These are phyloP conservation scores for Biscogniauxia mediterranea DNA, from an alignment of 2,329 filamentous ascomycete genomes.

Conservation along the genomic window DNA sequence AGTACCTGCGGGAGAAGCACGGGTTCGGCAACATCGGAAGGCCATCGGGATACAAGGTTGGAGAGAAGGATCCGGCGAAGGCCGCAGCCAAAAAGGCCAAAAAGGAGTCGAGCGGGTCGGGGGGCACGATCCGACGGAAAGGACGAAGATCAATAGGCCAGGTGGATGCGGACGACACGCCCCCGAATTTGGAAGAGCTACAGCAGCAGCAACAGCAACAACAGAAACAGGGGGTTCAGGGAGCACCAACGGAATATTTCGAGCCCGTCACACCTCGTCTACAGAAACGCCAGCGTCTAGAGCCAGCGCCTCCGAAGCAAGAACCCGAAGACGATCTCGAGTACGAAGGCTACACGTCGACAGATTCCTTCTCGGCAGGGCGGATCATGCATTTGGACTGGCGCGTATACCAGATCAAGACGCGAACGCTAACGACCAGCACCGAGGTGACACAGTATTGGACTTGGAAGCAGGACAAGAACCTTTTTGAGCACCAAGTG, in stretches of 20 bases:
- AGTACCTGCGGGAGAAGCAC: conserved; percentile 47
- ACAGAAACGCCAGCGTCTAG: conserved; percentile 32
- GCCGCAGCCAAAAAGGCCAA: conserved; percentile 29
- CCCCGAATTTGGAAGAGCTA: conserved; percentile 12
- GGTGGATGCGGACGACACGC: conserved; percentile 28
- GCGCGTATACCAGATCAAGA: conserved; percentile 53
- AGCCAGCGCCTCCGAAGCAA: conserved; percentile 14
- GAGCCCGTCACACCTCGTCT: conserved; percentile 30
- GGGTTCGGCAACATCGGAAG: conserved; percentile 58
- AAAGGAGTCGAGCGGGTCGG: conserved; percentile 20
- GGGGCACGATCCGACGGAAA: conserved; percentile 22
- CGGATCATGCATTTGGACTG: conserved; percentile 47
- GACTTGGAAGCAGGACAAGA: conserved; percentile 45
- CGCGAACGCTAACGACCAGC: conserved; percentile 44
- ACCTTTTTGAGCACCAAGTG: conserved; percentile 53
- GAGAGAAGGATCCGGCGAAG: conserved; percentile 38
- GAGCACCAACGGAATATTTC: conserved; percentile 21
- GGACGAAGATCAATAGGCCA: conserved; percentile 32
- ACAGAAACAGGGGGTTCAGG: conserved; percentile 10
- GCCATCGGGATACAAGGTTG: conserved; percentile 43
- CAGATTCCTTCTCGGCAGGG: conserved; percentile 49
- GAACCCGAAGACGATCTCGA: conserved; percentile 38
- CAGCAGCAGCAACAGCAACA: conserved; percentile 7
- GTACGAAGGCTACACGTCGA: conserved; percentile 48
- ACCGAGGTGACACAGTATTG: conserved; percentile 53